Conservation (phyloP, 2,329 filamentous ascomycete genomes). For the Ceratocystis colombiana region DNA sequence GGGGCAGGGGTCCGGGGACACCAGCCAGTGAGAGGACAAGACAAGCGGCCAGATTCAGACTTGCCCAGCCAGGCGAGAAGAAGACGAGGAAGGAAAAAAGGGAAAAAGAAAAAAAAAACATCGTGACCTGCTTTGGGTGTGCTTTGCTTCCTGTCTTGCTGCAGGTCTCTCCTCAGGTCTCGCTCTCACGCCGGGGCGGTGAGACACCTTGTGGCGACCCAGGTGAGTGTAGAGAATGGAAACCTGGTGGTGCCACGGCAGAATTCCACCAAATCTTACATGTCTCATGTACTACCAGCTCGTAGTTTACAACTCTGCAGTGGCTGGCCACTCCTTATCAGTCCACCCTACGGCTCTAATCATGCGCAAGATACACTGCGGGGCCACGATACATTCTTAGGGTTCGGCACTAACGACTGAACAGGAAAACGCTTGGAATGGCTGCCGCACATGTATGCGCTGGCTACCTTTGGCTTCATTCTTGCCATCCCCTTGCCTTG, state of each 20-base stretch:
- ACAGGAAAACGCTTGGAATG: constrained; percentile 9
- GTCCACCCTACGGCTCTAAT: background rate
- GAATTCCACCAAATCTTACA: background rate
- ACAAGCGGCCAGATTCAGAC: background rate
- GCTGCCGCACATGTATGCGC: background rate
- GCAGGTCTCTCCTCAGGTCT: background rate
- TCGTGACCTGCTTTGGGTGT: no score
- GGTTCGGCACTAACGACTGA: background rate
- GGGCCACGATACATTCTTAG: background rate
- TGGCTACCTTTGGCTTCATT: background rate
- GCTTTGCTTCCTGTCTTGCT: background rate
- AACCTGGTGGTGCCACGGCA: background rate
- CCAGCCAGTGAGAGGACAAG: background rate
- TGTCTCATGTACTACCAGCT: background rate
- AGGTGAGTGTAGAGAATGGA: constrained; percentile 6
- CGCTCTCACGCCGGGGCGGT: background rate
- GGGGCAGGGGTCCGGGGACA: background rate
- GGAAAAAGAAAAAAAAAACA: background rate
- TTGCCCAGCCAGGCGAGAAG: background rate
- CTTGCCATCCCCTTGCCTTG: background rate
- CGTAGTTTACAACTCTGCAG: background rate
- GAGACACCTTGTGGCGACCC: constrained; percentile 11
- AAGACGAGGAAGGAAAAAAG: background rate
- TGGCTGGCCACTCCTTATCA: background rate
- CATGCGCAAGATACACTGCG: background rate